These are phyloP conservation scores for Nicotiana tabacum DNA, from an alignment of 257 asterid species.

Conservation along the genomic window DNA sequence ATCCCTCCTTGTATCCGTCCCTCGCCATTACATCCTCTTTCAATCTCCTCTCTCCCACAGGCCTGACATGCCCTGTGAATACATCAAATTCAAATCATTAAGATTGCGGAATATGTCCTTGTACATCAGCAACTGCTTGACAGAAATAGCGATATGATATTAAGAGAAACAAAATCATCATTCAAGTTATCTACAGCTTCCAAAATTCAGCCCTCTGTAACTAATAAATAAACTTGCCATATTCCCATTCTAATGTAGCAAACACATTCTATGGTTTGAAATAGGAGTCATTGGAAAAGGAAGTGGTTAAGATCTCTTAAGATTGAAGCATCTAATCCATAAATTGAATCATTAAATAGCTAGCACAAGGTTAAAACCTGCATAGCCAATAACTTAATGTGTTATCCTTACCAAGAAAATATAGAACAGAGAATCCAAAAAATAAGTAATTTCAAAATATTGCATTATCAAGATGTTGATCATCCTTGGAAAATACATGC, in stretches of 20 bases:
- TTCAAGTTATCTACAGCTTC: neutral
- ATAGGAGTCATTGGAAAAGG: neutral
- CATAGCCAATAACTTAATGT: neutral
- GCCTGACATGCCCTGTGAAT: slow-evolving; percentile 64
- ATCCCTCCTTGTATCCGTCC: slow-evolving; percentile 99
- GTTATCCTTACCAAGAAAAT: neutral
- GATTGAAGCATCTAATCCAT: neutral
- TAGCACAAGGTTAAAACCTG: neutral
- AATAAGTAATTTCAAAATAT: neutral
- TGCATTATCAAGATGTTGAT: neutral
- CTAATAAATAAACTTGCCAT: neutral
- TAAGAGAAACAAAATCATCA: neutral
- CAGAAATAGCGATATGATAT: neutral
- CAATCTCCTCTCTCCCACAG: slow-evolving; percentile 72
- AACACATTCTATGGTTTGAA: neutral
- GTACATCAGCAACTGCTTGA: neutral
- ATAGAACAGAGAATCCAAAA: neutral
- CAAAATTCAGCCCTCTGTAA: neutral
- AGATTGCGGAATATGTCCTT: neutral
- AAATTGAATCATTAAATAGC: neutral
- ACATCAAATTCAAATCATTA: neutral
- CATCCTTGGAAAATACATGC: neutral
- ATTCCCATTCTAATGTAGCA: neutral
- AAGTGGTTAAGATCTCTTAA: neutral
- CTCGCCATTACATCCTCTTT: slow-evolving; percentile 82